Base-by-base conservation (phyloP, 2,329 filamentous ascomycete species). In the Alternaria sp. region DNA sequence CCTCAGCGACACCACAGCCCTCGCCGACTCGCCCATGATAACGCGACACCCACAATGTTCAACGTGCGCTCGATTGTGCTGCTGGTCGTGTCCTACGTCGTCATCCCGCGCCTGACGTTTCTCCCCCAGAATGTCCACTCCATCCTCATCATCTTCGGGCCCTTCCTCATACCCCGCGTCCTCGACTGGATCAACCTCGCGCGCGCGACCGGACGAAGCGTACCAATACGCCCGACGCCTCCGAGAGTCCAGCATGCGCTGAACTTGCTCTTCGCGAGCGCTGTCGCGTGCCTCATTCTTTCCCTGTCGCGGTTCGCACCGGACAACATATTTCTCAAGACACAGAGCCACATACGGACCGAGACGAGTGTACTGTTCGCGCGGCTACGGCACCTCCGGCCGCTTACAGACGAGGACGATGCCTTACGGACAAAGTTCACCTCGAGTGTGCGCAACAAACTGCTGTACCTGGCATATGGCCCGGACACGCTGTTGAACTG, bases 381-480 rank as follows among this genome's bases (percentile, higher is more conserved):
- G 62, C 91, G 95, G 15, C 86, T 98, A 10, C 80, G 85, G 5
- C 79, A 85, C 2, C 75, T 90, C 2, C 86, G 90, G 0, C 82
- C 86, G 0, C 83, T 92, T 3, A 90, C 87, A 0, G 66, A 81
- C 0, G 63, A 78, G 12, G 94, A 98, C 80, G 83, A 87, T 54
- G 81, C 85, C 23, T 85, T 98, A 10, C 86, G 89, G 56, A 81
- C 83, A 25, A 90, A 90, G 71, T 89, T 98, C 75, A 61, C 61
- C 86, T 65, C 54, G 23, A 73, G 77, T 64, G 82, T 90, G 57
- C 89, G 93, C 69, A 91, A 90, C 51, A 87, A 92, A 57, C 86
- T 96, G 62, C 84, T 97, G 8, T 98, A 97, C 81, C 85, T 96
- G 56, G 89, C 91, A 62, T 96, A 89, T 80, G 96, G 96, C 3